phyloP scores from a whole-genome alignment of 2,329 filamentous ascomycete species.

The Tolypocladium album region DNA sequence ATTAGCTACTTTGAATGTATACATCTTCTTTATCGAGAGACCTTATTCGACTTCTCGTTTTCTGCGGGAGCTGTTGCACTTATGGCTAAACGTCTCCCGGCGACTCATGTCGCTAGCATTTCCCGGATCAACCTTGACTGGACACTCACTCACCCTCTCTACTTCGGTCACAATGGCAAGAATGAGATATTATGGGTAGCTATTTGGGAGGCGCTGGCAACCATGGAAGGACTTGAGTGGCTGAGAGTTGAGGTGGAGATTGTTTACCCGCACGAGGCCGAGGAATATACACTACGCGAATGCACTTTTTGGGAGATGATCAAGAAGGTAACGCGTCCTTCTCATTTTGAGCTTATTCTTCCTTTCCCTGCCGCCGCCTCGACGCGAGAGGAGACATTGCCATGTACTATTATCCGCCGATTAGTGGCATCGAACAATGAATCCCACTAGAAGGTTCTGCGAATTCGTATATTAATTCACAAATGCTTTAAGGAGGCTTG shows the following conservation, averaged over 20 bases:
- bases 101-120: neutral
- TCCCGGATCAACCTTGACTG: neutral
- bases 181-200: conserved; percentile 3
- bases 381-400: conserved; percentile 6
- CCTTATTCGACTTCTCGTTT: conserved; percentile 8
- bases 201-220: conserved; percentile 5
- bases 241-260: conserved; percentile 6
- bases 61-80: neutral
- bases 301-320: conserved; percentile 4
- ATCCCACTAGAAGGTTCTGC: neutral
- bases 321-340: conserved; percentile 7
- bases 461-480: neutral
- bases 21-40: conserved; percentile 6
- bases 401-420: conserved; percentile 6
- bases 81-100: conserved; percentile 2
- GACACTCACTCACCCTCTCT: neutral
- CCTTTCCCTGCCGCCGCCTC: conserved; percentile 6
- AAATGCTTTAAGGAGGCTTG: neutral
- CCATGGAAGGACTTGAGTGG: conserved; percentile 8
- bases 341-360: conserved; percentile 7
- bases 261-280: neutral
- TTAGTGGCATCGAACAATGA: no score
- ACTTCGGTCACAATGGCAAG: neutral
- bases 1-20: conserved; percentile 8
- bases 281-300: conserved; percentile 4